A percentile compares a stretch with the other conserved stretches of the same genome.
Evolutionary conservation across 2,329 filamentous ascomycete species (phyloP).

Genomic region (Sclerotiophoma versabilis): DNA sequence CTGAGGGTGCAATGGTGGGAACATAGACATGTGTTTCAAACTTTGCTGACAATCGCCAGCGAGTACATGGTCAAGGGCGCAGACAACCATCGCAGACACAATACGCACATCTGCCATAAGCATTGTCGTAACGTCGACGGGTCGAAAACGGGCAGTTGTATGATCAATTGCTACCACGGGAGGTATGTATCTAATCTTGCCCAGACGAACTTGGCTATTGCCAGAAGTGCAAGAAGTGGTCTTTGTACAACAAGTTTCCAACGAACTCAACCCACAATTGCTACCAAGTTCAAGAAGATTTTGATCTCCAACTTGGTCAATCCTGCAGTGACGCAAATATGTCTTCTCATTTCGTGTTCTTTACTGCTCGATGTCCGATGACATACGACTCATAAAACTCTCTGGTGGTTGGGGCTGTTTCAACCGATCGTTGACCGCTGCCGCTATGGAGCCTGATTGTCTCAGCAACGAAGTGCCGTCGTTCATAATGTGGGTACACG

Average conservation of each 20-base stretch:
- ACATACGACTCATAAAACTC: constrained; percentile 14
- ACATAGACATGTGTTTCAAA: background rate
- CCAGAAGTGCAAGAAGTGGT: constrained; percentile 41
- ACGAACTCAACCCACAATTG: constrained; percentile 36
- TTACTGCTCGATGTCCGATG: constrained; percentile 1
- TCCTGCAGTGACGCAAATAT: constrained; percentile 41
- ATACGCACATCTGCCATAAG: constrained; percentile 40
- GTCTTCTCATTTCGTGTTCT: constrained; percentile 31
- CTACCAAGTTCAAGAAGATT: constrained; percentile 42
- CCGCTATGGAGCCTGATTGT: constrained; percentile 25
- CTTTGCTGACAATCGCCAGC: constrained; percentile 12
- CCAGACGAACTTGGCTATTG: constrained; percentile 43
- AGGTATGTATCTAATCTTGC: background rate
- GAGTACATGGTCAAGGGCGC: constrained; percentile 45
- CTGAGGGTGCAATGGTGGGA: constrained; percentile 35
- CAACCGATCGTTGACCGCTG: constrained; percentile 26
- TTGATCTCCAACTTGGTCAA: constrained; percentile 41
- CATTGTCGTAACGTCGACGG: constrained; percentile 34
- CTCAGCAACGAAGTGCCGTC: constrained; percentile 33
- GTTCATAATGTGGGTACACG: constrained; percentile 31
- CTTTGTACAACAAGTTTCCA: constrained; percentile 29
- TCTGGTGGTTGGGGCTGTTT: constrained; percentile 38
- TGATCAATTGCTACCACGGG: no score
- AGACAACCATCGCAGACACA: constrained; percentile 32
- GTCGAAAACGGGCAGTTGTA: constrained; percentile 29